Conservation (phyloP, 192 early-diverging fungal species). For the Backusella circina region DNA sequence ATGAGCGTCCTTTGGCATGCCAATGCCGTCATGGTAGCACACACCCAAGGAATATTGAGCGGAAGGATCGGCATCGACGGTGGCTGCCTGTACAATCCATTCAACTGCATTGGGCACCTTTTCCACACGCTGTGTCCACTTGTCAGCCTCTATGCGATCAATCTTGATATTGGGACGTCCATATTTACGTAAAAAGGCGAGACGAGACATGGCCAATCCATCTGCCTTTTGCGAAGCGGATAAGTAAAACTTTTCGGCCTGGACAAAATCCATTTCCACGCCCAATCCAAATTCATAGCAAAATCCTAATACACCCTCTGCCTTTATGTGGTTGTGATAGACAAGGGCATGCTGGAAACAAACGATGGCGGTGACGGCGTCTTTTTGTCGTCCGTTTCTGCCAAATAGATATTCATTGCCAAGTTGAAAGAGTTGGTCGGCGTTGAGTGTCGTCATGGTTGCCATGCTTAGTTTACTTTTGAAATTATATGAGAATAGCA, state of each 20-base stretch:
- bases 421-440: slow-evolving; percentile 23
- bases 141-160: slow-evolving; percentile 73
- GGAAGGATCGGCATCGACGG: slow-evolving; percentile 45
- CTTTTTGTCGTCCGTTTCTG: slow-evolving; percentile 27
- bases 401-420: slow-evolving; percentile 50
- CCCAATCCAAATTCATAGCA: slow-evolving; percentile 85
- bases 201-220: slow-evolving; percentile 63
- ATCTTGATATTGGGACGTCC: slow-evolving; percentile 79
- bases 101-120: slow-evolving; percentile 39
- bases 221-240: slow-evolving; percentile 55
- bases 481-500: not conserved
- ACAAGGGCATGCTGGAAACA: slow-evolving; percentile 48
- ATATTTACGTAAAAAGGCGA: slow-evolving; percentile 77
- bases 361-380: slow-evolving; percentile 47
- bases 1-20: slow-evolving; percentile 57
- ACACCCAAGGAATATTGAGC: slow-evolving; percentile 65
- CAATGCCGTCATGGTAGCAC: slow-evolving; percentile 79
- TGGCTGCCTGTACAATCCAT: slow-evolving; percentile 64
- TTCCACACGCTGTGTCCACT: slow-evolving; percentile 52
- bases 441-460: not conserved
- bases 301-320: slow-evolving; percentile 70
- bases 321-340: slow-evolving; percentile 32
- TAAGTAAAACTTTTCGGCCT: slow-evolving; percentile 65
- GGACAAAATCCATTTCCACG: slow-evolving; percentile 50
- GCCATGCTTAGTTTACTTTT: not conserved